Evolutionary conservation across 441 rosid species (phyloP), one percentile per base, ranked within the genome.

Genomic region (Populus tomentosa): DNA sequence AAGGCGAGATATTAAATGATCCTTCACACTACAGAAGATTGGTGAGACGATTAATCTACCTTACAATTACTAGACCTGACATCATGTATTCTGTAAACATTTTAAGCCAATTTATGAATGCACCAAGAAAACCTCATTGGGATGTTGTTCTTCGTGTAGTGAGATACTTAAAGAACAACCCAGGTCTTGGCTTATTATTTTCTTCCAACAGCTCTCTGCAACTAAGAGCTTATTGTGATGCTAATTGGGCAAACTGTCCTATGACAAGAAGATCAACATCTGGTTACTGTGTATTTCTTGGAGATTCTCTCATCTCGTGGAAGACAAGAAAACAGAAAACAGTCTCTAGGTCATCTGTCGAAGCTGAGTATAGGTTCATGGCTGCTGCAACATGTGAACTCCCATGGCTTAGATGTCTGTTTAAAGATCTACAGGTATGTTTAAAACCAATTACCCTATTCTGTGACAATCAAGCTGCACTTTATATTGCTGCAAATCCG

Each of bases 391-490:
- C 61, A 1, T 53, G 8, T 6, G 3, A 53, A 5, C 8, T 53
- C 0, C 16, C 61, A 0, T 53, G 3, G 21, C 21, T 53, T 5
- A 0, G 1, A 53, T 1, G 9, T 1, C 0, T 53, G 0, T 53
- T 53, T 53, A 0, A 53, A 0, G 61, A 53, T 0, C 0, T 53
- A 0, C 61, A 53, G 2, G 61, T 53, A 0, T 0, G 1, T 2
- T 50, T 50, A 5, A 5, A 50, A 50, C 59, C 7, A 50, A 0
- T 46, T 0, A 46, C 56, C 0, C 1, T 5, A 16, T 50, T 50
- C 2, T 5, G 1, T 16, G 59, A 50, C n/a, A 50, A 50, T 5
- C 21, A 53, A 53, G 3, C 3, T 1, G 0, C 61, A 4, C 21
- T 53, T 5, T n/a, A 53, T 16, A 53, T 53, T 16, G 3, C 7